Base-by-base conservation (phyloP, 495 filamentous ascomycete genomes). In the Letharia lupina region DNA sequence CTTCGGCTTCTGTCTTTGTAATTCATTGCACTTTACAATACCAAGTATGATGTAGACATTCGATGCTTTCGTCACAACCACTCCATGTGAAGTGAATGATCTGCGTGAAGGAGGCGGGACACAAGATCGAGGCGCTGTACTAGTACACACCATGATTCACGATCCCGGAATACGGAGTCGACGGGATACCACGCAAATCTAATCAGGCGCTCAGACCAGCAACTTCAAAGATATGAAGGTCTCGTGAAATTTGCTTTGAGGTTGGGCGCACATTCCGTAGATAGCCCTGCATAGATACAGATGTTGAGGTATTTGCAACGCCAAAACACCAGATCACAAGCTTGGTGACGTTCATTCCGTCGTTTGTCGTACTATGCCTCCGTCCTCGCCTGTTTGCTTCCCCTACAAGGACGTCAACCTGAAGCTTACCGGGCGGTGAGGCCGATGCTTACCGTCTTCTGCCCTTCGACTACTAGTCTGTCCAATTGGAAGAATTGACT, bases 401-500 rank as follows among this genome's bases (percentile, higher is more conserved):
- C 91, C 91, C 88, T 91, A 60, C 5, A 61, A 56, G 28, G 41
- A 41, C 66, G 72, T 65, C 35, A 65, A 31, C n/a, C 33, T 47
- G 13, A 20, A 50, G 20, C 6, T 16, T 9, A 61, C 8, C 15
- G 54, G 56, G 16, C 61, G n/a, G n/a, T 58, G 40, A 35, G 18
- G 60, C 39, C 10, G 12, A 67, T 41, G 67, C 78, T 69, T 73
- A 83, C 81, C 52, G 80, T 79, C 74, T 87, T 87, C 66, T 90
- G 88, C 28, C 93, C 93, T 74, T 98, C 94, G 9, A 98, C 91
- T 35, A 98, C 94, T 73, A 98, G 83, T 72, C 87, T 80, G 75
- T 98, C 91, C 71, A 94, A 71, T 78, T 96, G 89, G 78, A 89
- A 98, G 76, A 97, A 97, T 75, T 96, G 91, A 71, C 91, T 96